These are phyloP conservation scores for Xylaria polymorpha DNA, from an alignment of 2,329 filamentous ascomycete species.

Conservation along the genomic window DNA sequence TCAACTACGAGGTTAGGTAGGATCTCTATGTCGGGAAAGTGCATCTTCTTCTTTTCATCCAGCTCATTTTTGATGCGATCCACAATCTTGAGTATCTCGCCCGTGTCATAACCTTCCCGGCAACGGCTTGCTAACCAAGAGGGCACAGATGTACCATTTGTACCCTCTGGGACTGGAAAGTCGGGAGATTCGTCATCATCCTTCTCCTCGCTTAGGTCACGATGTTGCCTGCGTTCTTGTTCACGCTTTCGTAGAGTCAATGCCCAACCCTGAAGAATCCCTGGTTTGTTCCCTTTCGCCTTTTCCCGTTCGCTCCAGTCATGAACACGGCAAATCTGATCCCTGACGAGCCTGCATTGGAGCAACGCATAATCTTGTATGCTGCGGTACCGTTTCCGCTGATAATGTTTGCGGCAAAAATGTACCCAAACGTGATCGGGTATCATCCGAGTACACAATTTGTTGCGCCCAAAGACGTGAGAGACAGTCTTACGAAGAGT, in stretches of 20 bases:
- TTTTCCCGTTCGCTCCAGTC: conserved; percentile 68
- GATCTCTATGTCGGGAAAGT: conserved; percentile 70
- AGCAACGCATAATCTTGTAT: conserved; percentile 68
- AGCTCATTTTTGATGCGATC: conserved; percentile 60
- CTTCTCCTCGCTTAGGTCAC: conserved; percentile 52
- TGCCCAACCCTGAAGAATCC: conserved; percentile 68
- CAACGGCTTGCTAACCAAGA: conserved; percentile 56
- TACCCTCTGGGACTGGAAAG: neutral
- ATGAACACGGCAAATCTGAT: conserved; percentile 71
- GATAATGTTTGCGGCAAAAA: conserved; percentile 85
- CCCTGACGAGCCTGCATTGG: conserved; percentile 72
- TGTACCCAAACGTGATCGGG: conserved; percentile 78
- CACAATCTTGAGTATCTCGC: conserved; percentile 61
- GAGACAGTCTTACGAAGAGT: conserved; percentile 80
- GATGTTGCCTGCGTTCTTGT: conserved; percentile 59
- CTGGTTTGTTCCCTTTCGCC: conserved; percentile 49
- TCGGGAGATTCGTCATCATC: conserved; percentile 42
- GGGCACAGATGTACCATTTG: conserved; percentile 43
- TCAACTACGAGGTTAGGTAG: conserved; percentile 64
- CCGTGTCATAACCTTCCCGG: conserved; percentile 60
- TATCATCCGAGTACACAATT: conserved; percentile 77
- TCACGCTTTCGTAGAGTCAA: conserved; percentile 74
- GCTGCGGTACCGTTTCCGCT: conserved; percentile 77
- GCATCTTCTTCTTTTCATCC: conserved; percentile 54
- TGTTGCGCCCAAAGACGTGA: conserved; percentile 86